Conservation (phyloP, 1,139 yeast genomes). For the Candida labiduridarum region DNA sequence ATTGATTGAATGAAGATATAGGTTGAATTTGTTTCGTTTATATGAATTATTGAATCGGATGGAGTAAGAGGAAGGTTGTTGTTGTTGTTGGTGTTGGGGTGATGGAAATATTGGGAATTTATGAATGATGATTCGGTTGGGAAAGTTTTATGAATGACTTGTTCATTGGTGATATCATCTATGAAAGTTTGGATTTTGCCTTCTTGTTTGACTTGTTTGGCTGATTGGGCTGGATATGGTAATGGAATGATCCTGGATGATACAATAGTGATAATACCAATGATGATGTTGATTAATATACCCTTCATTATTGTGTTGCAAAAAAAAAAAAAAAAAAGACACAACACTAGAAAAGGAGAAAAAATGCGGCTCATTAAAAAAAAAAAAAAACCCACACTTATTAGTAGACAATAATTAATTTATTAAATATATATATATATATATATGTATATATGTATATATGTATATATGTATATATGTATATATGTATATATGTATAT, state of each 20-base stretch:
- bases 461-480: too few species aligned
- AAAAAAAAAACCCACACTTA: not conserved
- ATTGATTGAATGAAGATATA: constrained; percentile 1
- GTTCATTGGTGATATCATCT: not conserved
- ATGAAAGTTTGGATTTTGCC: not conserved
- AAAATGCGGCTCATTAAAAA: not conserved
- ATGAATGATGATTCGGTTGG: not conserved
- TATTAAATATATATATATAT: too few species aligned
- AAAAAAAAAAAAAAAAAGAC: not conserved
- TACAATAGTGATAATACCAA: not conserved
- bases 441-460: too few species aligned
- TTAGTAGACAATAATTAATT: too few species aligned
- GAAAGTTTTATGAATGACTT: not conserved
- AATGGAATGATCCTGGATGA: not conserved
- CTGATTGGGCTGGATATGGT: not conserved
- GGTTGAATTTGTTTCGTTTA: constrained; percentile 9
- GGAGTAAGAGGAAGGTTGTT: not conserved
- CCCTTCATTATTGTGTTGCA: not conserved
- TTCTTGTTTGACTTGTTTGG: not conserved
- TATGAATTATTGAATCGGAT: constrained; percentile 7
- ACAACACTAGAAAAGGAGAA: not conserved
- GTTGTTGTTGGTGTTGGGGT: not conserved
- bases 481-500: too few species aligned
- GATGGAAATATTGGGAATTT: not conserved
- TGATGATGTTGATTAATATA: not conserved